phyloP scores from a whole-genome alignment of 164 flowering plant species.

The Aristolochia californica region DNA sequence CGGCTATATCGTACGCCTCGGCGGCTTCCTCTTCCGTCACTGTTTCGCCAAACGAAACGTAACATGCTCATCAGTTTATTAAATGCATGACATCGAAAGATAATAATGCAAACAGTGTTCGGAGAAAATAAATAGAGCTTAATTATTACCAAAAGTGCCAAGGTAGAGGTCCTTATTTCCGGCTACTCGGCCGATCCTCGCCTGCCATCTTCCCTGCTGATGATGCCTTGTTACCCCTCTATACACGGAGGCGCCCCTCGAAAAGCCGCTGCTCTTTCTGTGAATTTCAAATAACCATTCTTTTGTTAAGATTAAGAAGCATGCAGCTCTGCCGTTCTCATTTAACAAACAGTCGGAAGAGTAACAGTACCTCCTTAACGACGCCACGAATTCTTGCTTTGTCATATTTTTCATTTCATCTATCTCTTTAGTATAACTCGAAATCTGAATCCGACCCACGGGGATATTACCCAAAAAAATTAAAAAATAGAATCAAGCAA shows the following conservation, averaged over 20 bases:
- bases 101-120: background rate
- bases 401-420: slow-evolving; percentile 84
- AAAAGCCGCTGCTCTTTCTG: slow-evolving; percentile 81
- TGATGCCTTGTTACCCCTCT: slow-evolving; percentile 93
- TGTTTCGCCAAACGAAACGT: too few relatives aligned
- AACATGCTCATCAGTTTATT: background rate
- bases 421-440: slow-evolving; percentile 65
- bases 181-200: slow-evolving; percentile 82
- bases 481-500: background rate
- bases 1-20: slow-evolving; percentile 85
- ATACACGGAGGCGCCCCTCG: slow-evolving; percentile 81
- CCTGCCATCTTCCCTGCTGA: slow-evolving; percentile 92
- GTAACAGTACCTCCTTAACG: slow-evolving; percentile 55
- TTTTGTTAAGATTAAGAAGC: too few relatives aligned
- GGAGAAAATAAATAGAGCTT: background rate
- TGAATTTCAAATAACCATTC: too few relatives aligned
- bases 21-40: slow-evolving; percentile 91
- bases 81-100: background rate
- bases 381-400: slow-evolving; percentile 87
- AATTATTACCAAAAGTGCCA: slow-evolving; percentile 65
- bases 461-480: background rate
- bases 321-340: too few relatives aligned
- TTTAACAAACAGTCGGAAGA: too few relatives aligned
- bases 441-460: slow-evolving; percentile 25
- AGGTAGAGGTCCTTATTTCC: slow-evolving; percentile 88